phyloP scores from a whole-genome alignment of 352 stramenopile genomes.

The Elongisporangium senticosum region DNA sequence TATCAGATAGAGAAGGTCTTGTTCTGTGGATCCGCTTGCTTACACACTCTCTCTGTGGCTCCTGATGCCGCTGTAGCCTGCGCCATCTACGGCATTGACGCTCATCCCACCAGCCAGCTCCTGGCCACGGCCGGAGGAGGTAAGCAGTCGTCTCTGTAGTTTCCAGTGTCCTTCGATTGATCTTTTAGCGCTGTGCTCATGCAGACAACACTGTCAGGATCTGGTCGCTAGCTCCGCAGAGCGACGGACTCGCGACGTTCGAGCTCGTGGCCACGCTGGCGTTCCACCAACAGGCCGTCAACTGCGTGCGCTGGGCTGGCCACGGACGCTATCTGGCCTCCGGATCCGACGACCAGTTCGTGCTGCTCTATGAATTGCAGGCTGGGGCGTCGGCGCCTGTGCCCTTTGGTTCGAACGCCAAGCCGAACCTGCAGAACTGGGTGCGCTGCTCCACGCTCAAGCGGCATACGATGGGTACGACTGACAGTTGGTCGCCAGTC shows the following conservation, averaged over 20 bases:
- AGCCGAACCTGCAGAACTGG: conserved; percentile 84
- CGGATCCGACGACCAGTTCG: conserved; percentile 77
- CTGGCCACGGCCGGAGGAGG: conserved; percentile 77
- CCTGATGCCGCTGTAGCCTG: conserved; percentile 27
- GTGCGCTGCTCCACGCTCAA: conserved; percentile 73
- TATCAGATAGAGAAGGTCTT: neutral
- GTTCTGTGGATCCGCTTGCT: conserved; percentile 3
- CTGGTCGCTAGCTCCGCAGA: conserved; percentile 49
- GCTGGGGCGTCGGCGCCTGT: conserved; percentile 51
- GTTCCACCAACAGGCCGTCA: conserved; percentile 83
- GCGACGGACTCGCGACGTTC: conserved; percentile 51
- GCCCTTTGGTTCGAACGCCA: conserved; percentile 72
- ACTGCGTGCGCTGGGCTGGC: conserved; percentile 79
- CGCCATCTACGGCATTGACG: conserved; percentile 83
- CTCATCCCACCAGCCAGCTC: conserved; percentile 62
- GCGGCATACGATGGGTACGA: conserved; percentile 76
- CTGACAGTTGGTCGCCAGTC: conserved; percentile 1
- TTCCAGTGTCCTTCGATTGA: neutral
- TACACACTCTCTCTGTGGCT: neutral
- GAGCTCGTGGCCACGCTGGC: conserved; percentile 75
- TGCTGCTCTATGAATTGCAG: conserved; percentile 81
- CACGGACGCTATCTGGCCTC: conserved; percentile 79
- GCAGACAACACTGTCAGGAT: conserved; percentile 80
- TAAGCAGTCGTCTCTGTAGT: conserved; percentile 5
- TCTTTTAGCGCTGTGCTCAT: neutral